Conservation (phyloP, 78 protist species). For the slime mould (Dictyostelium discoideum) region DNA sequence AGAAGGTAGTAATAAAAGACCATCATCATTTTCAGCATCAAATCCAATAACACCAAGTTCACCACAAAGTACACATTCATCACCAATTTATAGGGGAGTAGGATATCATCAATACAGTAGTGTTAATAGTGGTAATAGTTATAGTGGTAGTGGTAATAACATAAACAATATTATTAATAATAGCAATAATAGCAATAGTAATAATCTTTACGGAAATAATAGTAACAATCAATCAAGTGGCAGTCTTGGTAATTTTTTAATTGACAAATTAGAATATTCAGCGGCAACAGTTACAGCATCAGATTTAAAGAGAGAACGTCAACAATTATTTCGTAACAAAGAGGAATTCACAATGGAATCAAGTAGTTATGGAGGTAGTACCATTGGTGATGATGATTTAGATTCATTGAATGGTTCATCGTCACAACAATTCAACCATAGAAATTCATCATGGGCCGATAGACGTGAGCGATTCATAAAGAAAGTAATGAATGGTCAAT, state of each 20-base stretch:
- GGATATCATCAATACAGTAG: not conserved
- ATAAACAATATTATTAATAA: not conserved
- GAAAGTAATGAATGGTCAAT: not conserved
- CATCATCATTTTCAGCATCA: slow-evolving; percentile 41
- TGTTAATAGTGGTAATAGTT: not conserved
- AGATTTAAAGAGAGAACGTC: slow-evolving; percentile 59
- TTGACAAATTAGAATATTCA: slow-evolving; percentile 13
- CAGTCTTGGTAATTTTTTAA: not conserved
- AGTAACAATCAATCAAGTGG: not conserved
- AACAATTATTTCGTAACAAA: slow-evolving; percentile 32
- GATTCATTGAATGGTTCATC: not conserved
- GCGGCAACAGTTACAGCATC: slow-evolving; percentile 70
- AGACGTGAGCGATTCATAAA: slow-evolving; percentile 30
- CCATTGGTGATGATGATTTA: not conserved
- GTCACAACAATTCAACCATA: not conserved
- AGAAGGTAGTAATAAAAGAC: slow-evolving; percentile 12
- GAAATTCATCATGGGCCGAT: slow-evolving; percentile 44
- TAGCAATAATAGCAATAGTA: not conserved
- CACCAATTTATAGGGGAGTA: not conserved
- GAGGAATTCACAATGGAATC: slow-evolving; percentile 50
- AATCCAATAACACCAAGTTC: not conserved
- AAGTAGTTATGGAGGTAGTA: not conserved
- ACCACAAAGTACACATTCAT: not conserved
- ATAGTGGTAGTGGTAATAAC: not conserved
- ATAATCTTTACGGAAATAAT: not conserved